phyloP scores from a whole-genome alignment of 2,329 filamentous ascomycete genomes.

The Zymoseptoria pseudotritici region DNA sequence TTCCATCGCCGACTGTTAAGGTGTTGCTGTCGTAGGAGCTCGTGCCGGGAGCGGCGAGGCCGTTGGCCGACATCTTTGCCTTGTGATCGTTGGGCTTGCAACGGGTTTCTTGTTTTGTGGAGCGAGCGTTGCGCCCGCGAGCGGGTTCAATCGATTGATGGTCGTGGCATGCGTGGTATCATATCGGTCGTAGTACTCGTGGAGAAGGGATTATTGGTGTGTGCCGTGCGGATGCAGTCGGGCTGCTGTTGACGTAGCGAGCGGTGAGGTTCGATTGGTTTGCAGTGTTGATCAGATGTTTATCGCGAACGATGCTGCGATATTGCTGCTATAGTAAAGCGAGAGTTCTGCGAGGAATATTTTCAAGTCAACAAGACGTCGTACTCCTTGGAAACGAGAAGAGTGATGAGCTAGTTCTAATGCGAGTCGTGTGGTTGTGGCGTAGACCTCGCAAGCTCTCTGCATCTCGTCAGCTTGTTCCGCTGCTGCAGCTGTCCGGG shows the following conservation, averaged over 20 bases:
- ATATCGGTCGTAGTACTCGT: neutral
- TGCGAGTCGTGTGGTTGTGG: neutral
- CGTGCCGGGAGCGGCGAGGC: slow-evolving; percentile 61
- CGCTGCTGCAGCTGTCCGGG: neutral
- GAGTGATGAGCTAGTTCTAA: neutral
- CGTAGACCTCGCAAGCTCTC: neutral
- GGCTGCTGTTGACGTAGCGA: neutral
- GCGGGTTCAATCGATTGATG: neutral
- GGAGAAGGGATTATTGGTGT: neutral
- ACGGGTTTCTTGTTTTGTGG: neutral
- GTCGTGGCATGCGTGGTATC: neutral
- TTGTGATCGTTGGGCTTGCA: neutral
- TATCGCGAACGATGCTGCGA: neutral
- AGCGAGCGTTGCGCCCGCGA: neutral
- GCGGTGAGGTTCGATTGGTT: neutral
- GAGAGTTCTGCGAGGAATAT: neutral
- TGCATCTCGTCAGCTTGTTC: neutral
- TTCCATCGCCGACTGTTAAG: slow-evolving; percentile 73
- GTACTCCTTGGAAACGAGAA: neutral
- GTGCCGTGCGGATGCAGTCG: neutral
- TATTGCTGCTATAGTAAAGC: neutral
- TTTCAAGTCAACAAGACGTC: neutral
- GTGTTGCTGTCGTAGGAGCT: slow-evolving; percentile 66
- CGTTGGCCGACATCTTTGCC: slow-evolving; percentile 21
- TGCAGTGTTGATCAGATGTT: neutral